A percentile compares a stretch with the other conserved stretches of the same genome.
phyloP scores from a whole-genome alignment of 495 filamentous ascomycete species.

The Xylaria bambusicola region DNA sequence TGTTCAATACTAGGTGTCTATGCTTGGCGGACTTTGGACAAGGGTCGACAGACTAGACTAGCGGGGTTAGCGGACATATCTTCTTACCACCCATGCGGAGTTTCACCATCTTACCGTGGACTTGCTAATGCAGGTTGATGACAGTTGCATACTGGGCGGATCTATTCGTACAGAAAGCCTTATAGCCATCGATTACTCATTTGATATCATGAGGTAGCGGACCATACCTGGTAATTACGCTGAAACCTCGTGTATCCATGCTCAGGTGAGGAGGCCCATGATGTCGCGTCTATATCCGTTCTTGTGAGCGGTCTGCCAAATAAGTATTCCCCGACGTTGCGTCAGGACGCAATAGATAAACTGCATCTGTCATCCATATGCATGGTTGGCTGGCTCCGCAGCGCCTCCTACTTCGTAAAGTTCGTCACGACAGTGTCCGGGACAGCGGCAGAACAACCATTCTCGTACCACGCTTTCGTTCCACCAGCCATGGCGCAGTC shows the following conservation, averaged over 20 bases:
- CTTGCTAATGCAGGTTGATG: conserved; percentile 7
- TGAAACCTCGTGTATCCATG: background rate
- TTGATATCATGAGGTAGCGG: too few relatives aligned
- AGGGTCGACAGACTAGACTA: background rate
- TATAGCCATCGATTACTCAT: too few relatives aligned
- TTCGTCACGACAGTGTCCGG: background rate
- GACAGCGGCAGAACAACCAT: background rate
- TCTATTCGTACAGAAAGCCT: too few relatives aligned
- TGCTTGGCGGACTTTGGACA: conserved; percentile 15
- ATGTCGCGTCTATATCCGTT: background rate
- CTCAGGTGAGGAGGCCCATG: background rate
- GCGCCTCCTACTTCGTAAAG: background rate
- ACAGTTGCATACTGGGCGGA: conserved; percentile 2
- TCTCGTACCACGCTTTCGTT: background rate
- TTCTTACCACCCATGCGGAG: background rate
- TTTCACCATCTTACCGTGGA: background rate
- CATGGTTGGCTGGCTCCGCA: background rate
- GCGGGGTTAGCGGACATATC: conserved; percentile 1
- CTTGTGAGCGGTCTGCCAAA: background rate
- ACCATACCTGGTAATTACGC: too few relatives aligned
- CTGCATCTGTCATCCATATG: conserved; percentile 13
- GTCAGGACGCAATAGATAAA: background rate
- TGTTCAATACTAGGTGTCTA: too few relatives aligned
- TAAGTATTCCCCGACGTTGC: background rate
- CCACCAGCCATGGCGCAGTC: background rate